These are phyloP conservation scores for Cenchrus fungigraminus DNA, from an alignment of 176 grass and related monocot genomes.

Conservation along the genomic window DNA sequence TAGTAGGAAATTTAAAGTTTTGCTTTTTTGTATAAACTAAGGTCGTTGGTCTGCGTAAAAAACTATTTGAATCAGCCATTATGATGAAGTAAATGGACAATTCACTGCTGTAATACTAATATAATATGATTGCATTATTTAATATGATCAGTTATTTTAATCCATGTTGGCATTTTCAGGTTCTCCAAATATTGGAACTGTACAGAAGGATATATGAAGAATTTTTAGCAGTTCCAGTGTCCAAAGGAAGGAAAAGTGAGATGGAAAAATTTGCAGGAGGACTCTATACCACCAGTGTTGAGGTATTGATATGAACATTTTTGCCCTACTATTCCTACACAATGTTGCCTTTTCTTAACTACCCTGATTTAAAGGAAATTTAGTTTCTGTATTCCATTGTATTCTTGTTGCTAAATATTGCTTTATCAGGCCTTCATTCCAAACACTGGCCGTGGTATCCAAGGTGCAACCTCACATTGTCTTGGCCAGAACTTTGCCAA, in stretches of 20 bases:
- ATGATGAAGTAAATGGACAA: background rate
- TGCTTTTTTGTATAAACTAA: background rate
- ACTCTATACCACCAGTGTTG: constrained; percentile 92
- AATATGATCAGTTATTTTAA: constrained; percentile 22
- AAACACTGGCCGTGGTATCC: constrained; percentile 86
- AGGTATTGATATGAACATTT: constrained; percentile 57
- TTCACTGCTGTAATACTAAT: background rate
- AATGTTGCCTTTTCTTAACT: constrained; percentile 12
- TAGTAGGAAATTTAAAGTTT: background rate
- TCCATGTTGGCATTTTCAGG: constrained; percentile 51
- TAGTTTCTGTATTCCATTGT: constrained; percentile 14
- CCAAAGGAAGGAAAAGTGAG: constrained; percentile 91
- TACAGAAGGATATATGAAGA: constrained; percentile 95
- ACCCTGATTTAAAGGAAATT: background rate
- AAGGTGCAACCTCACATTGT: constrained; percentile 97
- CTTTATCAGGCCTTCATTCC: constrained; percentile 76
- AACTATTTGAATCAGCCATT: constrained; percentile 18
- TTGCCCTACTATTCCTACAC: background rate
- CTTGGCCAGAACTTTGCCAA: constrained; percentile 97
- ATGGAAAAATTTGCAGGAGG: constrained; percentile 98
- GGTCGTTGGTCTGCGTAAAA: background rate
- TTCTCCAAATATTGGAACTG: constrained; percentile 94
- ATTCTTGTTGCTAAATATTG: constrained; percentile 7
- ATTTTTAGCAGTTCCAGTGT: constrained; percentile 93
- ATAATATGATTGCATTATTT: background rate